Evolutionary conservation across 805 yeast species (phyloP), one percentile per base, ranked within the genome.

Genomic region (Zygotorulaspora florentina): DNA sequence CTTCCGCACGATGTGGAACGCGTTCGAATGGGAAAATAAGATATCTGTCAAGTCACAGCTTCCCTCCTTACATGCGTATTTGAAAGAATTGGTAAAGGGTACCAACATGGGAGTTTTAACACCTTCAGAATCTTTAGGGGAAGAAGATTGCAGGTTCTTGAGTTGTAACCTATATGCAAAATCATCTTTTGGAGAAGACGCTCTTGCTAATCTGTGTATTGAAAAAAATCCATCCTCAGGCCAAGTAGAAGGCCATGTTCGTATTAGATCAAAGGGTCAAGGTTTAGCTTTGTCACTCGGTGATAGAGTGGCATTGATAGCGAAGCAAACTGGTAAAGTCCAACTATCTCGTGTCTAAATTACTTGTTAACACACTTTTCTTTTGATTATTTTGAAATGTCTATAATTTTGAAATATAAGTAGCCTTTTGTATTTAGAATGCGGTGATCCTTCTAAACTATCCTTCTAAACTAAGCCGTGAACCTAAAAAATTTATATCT

Each of bases 1-100:
- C 56, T 93, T 93, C 85, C 85, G 99, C 62, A 79, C 82, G 59
- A 91, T 90, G 98, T 93, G 99, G 99, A 88, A 89, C 65, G 97
- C 90, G 66, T 93, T 95, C 64, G 99, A 93, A 71, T 93, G 99
- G 99, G 99, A 93, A 69, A 93, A 93, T 73, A 93, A 93, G 73
- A 90, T 93, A 57, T 86, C 90, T 49, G 86, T 93, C 64, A 82
- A 84, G 55, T 80, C 95, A 2, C 76, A 74, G 43, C 72, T 83
- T 52, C 66, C 76, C 27, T 70, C 87, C 1, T 75, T 95, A 61
- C 82, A 83, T 61, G 86, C 79, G 39, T 93, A 87, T 68, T 73
- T 93, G 66, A 85, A 82, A 48, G 83, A 78, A 58, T 71, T 93
- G 43, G 52, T 58, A 10, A 71, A 75, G 47, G 90, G 87, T 39